Base-by-base conservation (phyloP, 2,329 filamentous ascomycete species). In the Colletotrichum melonis region DNA sequence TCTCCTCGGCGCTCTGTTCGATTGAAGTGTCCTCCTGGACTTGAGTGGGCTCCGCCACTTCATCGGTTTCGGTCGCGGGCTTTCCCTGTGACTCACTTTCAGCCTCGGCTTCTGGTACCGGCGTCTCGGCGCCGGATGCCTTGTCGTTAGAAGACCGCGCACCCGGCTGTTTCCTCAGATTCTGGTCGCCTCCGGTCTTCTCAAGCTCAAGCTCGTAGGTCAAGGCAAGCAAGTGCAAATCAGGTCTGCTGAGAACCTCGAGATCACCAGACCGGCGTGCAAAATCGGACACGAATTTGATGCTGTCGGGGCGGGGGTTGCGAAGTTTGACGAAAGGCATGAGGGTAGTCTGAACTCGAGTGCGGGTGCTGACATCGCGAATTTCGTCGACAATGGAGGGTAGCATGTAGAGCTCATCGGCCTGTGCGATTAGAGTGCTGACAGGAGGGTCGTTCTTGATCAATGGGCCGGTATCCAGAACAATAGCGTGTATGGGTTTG, bases 171-270 rank as follows among this genome's bases (percentile, higher is more conserved):
- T 89, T 94, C 74, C 95, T 88, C 81, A 98, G 79, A 73, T 95
- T 90, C 93, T 94, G 97, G 80, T 97, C 92, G 2, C 95, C 95
- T n/a, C 92, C 91, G 80, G 97, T 97, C 72, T 92, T 88, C 85
- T 98, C 95, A 78, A 94, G 93, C 78, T 98, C 96, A n/a, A 98
- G 81, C 81, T 99, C 97, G 81, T 98, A 98, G 1, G 95, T 93
- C 69, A 99, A 86, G 9, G 96, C 97, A 79, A 98, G 86, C 54
- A 99, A 89, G 77, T 97, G 93, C 74, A 98, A 86, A 91, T 99
- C 97, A 1, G 95, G 93, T 80, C 89, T 91, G 84, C 95, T 98
- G 72, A 99, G 86, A 1, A 98, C 96, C 12, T 93, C 90, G 75
- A 95, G 88, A 82, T 99, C 97, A 68, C 97, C 97, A 0, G 97